Evolutionary conservation across 805 yeast genomes (phyloP), one percentile per base, ranked within the genome.

Genomic region (Teunomyces stri): DNA sequence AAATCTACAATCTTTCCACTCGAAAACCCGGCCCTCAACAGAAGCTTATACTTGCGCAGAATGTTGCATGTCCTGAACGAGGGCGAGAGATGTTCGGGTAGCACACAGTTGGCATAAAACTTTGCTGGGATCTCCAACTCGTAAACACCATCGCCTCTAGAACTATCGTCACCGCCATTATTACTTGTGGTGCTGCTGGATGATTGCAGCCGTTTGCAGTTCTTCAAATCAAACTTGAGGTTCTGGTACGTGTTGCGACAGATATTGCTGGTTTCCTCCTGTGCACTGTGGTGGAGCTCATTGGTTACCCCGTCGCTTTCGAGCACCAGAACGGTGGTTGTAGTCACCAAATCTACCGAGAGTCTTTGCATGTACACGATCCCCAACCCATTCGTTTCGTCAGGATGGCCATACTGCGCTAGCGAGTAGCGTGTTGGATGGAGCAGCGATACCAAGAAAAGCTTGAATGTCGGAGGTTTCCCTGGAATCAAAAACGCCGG

Each of bases 51-150:
- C n/a, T 49, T 52, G 33, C 86, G 68, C 9, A 66, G 57, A 18
- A 84, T 70, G 55, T 81, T 82, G 55, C 87, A 82, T 4, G 82
- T 74, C 21, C 58, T 61, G 59, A 85, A 84, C 15, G 78, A 62
- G 2, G 88, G 87, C 2, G 82, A 65, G 3, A 78, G 62, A 36
- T 69, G 54, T 40, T 70, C 74, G 0, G 86, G 84, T 13, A 80
- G 51, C 2, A 65, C 58, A 37, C 79, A 72, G 50, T 68, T 70
- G 21, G 64, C 53, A 49, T 66, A 75, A 46, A 70, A 59, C 40
- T 64, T 56, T 18, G 50, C 51, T 0, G 82, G 80, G 15, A 78
- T 68, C 48, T 73, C 79, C n/a, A 75, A 50, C 50, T 77, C 80
- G 54, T 66, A 71, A 20, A 60, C 43, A 33, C 43, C 44, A 5